Conservation (phyloP, 2,329 filamentous ascomycete genomes). For the Ramichloridium luteum region DNA sequence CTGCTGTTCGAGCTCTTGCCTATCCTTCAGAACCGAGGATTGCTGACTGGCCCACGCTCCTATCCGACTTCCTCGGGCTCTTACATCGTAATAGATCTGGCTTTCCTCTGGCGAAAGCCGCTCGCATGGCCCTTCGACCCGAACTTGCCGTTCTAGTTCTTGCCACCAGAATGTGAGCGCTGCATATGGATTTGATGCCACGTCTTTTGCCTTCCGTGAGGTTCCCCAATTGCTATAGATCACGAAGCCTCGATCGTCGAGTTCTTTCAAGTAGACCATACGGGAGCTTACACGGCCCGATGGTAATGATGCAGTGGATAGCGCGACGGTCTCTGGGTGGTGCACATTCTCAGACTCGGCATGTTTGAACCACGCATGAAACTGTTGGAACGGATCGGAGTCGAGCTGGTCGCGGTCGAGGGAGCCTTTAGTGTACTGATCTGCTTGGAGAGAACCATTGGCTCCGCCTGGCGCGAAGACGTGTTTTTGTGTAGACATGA, state of each 20-base stretch:
- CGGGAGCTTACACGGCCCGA: slow-evolving; percentile 74
- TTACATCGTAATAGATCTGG: slow-evolving; percentile 50
- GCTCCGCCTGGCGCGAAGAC: slow-evolving; percentile 53
- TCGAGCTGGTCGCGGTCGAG: slow-evolving; percentile 51
- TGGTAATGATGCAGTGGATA: slow-evolving; percentile 74
- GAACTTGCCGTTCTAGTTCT: slow-evolving; percentile 72
- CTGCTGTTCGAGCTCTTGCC: slow-evolving; percentile 61
- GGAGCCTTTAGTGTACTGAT: slow-evolving; percentile 59
- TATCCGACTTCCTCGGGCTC: slow-evolving; percentile 67
- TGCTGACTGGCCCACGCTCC: slow-evolving; percentile 92
- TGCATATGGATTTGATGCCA: slow-evolving; percentile 62
- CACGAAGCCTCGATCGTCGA: slow-evolving; percentile 72
- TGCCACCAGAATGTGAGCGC: slow-evolving; percentile 87
- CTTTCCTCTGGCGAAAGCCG: slow-evolving; percentile 59
- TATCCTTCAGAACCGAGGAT: slow-evolving; percentile 59
- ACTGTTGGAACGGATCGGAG: slow-evolving; percentile 62
- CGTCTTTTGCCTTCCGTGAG: slow-evolving; percentile 54
- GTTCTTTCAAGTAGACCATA: slow-evolving; percentile 89
- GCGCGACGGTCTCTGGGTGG: slow-evolving; percentile 77
- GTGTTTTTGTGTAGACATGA: slow-evolving; percentile 25
- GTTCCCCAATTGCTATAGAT: slow-evolving; percentile 90
- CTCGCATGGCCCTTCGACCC: slow-evolving; percentile 68
- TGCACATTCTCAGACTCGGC: slow-evolving; percentile 47
- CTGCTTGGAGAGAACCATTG: slow-evolving; percentile 50
- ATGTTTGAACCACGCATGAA: slow-evolving; percentile 76